phyloP scores from a whole-genome alignment of 805 yeast genomes.

The Kodamaea restingae region DNA sequence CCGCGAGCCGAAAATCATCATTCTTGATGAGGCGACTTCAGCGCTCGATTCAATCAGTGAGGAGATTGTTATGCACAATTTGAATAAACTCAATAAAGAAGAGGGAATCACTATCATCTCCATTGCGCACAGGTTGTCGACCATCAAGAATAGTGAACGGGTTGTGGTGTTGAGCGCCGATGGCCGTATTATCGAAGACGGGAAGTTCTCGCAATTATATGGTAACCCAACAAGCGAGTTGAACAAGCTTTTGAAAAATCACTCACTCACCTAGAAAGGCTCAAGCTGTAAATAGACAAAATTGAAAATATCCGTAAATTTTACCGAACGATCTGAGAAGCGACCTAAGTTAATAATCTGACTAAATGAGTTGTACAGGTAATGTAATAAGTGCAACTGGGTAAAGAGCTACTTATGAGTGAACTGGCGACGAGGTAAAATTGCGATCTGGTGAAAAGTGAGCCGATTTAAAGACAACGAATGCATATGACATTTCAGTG shows the following conservation, averaged over 20 bases:
- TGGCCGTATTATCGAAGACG: conserved; percentile 67
- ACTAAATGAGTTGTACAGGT: too few species aligned
- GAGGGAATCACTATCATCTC: conserved; percentile 70
- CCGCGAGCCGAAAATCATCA: conserved; percentile 71
- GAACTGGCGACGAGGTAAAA: too few species aligned
- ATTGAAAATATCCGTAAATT: not conserved
- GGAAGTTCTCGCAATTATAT: conserved; percentile 26
- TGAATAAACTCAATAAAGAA: conserved; percentile 49
- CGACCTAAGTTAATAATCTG: too few species aligned
- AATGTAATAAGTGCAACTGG: too few species aligned
- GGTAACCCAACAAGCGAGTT: conserved; percentile 29
- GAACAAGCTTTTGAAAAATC: conserved; percentile 32
- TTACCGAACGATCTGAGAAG: too few species aligned
- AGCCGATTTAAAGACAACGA: too few species aligned
- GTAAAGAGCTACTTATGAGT: too few species aligned
- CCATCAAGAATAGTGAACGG: conserved; percentile 77
- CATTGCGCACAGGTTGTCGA: conserved; percentile 87
- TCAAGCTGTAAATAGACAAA: not conserved
- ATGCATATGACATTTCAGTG: too few species aligned
- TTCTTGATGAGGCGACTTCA: conserved; percentile 92
- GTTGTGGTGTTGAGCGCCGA: conserved; percentile 60
- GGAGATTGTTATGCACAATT: conserved; percentile 73
- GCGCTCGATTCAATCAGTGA: conserved; percentile 90
- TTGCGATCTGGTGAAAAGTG: too few species aligned
- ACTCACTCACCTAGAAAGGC: conserved; percentile 4